phyloP scores from a whole-genome alignment of 2,329 filamentous ascomycete genomes.

The Saccharata proteae region DNA sequence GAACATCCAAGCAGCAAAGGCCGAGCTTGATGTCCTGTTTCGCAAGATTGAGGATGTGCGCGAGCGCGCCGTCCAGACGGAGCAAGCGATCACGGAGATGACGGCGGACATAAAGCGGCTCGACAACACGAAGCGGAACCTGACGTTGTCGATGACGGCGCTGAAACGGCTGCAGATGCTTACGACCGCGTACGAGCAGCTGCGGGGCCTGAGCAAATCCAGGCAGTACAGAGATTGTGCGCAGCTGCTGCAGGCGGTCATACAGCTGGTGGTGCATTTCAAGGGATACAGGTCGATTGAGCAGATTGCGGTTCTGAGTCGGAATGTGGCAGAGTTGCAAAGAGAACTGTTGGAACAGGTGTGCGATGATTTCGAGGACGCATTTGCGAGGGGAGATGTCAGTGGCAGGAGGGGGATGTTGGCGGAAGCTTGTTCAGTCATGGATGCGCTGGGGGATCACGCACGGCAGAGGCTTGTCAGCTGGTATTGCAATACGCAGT shows the following conservation, averaged over 20 bases:
- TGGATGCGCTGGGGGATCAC: slow-evolving; percentile 85
- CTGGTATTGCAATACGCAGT: slow-evolving; percentile 96
- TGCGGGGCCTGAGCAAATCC: slow-evolving; percentile 68
- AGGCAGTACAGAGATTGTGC: slow-evolving; percentile 93
- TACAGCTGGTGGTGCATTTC: slow-evolving; percentile 97
- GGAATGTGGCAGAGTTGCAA: slow-evolving; percentile 88
- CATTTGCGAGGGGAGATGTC: slow-evolving; percentile 82
- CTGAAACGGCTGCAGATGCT: slow-evolving; percentile 96
- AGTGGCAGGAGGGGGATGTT: slow-evolving; percentile 56
- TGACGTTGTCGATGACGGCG: slow-evolving; percentile 95
- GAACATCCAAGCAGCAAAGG: slow-evolving; percentile 82
- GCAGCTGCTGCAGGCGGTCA: slow-evolving; percentile 81
- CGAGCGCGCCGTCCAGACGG: slow-evolving; percentile 77
- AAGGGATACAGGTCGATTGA: slow-evolving; percentile 96
- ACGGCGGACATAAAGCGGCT: slow-evolving; percentile 96
- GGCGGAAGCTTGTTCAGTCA: slow-evolving; percentile 79
- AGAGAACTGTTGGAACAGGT: slow-evolving; percentile 88
- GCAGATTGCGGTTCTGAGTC: slow-evolving; percentile 86
- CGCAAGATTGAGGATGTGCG: slow-evolving; percentile 90
- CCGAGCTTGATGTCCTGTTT: slow-evolving; percentile 81
- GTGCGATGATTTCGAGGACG: slow-evolving; percentile 97
- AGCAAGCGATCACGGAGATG: slow-evolving; percentile 95
- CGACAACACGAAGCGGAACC: slow-evolving; percentile 90
- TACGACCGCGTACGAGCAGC: slow-evolving; percentile 96
- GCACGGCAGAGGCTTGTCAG: slow-evolving; percentile 72